Evolutionary conservation across 352 stramenopile species (phyloP), one percentile per base, ranked within the genome.

Genomic region (Phytophthora tubulina): DNA sequence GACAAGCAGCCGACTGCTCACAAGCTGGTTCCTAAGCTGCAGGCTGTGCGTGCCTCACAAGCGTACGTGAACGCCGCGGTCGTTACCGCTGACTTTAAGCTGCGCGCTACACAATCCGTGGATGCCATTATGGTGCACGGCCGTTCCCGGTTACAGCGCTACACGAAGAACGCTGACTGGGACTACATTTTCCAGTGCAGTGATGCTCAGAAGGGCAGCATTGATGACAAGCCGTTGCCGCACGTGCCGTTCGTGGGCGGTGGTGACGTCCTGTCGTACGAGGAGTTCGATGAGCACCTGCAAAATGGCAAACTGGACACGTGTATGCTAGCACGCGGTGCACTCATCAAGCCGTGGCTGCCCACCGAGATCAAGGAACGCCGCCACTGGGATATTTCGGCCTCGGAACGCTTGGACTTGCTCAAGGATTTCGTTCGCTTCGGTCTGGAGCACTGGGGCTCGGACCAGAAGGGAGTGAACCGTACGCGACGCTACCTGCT

Each of bases 291-390:
- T 66, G 71, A 84, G 11, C 89, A 97, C 73, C 68, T 97, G 27
- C 72, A 87, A 72, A 93, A 92, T 38, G 83, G 88, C 61, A 91
- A 93, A 70, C 76, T 98, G 33, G 88, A 94, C 50, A 97, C 91
- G 15, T 96, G 86, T 59, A 98, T 98, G 91, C 67, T 97, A 52
- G 92, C 82, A 2, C 91, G 94, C 32, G 95, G 97, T 54, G 98
- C 97, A 6, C 89, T 99, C 15, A 99, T 99, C 81, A 99, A 99
- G 85, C 98, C 98, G 31, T 99, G 98, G 98, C 82, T 99, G 39
- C 96, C 96, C 5, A 99, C 86, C 0, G 98, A 99, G 80, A 99
- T 99, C 63, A 99, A 99, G 78, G 97, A 99, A 79, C 84, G 95
- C 32, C 84, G 96, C 27, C 89, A 99, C 77, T 99, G 82, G 82